Percentiles rank a stretch among this genome's conserved stretches.
phyloP scores from a whole-genome alignment of 1,139 yeast genomes.

The Torulaspora pretoriensis region DNA sequence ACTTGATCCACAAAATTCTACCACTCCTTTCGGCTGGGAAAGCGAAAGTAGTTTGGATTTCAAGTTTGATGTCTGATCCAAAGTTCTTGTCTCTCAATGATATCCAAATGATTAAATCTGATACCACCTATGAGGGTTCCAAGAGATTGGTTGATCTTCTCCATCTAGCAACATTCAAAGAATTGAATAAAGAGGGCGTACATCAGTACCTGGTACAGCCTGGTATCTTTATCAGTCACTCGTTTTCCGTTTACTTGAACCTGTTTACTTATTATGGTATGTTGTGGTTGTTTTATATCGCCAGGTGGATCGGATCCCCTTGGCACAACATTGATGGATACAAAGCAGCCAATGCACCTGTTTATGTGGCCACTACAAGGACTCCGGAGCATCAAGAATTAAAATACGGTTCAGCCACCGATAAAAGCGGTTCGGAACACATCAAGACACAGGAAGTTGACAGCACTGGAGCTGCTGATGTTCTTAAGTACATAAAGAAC shows the following conservation, averaged over 20 bases:
- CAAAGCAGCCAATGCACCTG: constrained; percentile 83
- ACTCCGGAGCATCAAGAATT: constrained; percentile 47
- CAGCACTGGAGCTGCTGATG: constrained; percentile 60
- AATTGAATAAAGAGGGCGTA: constrained; percentile 49
- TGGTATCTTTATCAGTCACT: constrained; percentile 84
- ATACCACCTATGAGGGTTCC: constrained; percentile 84
- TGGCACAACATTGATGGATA: constrained; percentile 88
- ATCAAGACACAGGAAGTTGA: constrained; percentile 54
- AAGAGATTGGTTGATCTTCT: constrained; percentile 81
- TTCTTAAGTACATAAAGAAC: constrained; percentile 53
- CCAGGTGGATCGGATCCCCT: constrained; percentile 75
- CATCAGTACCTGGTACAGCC: constrained; percentile 83
- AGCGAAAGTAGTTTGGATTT: constrained; percentile 77
- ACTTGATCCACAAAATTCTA: constrained; percentile 58
- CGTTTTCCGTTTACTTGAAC: constrained; percentile 73
- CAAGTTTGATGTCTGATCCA: constrained; percentile 74
- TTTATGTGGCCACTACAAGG: constrained; percentile 51
- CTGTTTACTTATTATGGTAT: constrained; percentile 78
- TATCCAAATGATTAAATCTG: constrained; percentile 60
- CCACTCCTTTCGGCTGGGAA: constrained; percentile 51
- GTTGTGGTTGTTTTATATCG: constrained; percentile 78
- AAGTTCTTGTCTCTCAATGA: constrained; percentile 68
- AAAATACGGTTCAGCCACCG: constrained; percentile 74
- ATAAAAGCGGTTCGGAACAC: constrained; percentile 60
- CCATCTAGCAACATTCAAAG: constrained; percentile 64